A percentile compares a stretch with the other conserved stretches of the same genome.
Evolutionary conservation across 2,329 filamentous ascomycete species (phyloP).

Genomic region (Diaporthe ilicicola): DNA sequence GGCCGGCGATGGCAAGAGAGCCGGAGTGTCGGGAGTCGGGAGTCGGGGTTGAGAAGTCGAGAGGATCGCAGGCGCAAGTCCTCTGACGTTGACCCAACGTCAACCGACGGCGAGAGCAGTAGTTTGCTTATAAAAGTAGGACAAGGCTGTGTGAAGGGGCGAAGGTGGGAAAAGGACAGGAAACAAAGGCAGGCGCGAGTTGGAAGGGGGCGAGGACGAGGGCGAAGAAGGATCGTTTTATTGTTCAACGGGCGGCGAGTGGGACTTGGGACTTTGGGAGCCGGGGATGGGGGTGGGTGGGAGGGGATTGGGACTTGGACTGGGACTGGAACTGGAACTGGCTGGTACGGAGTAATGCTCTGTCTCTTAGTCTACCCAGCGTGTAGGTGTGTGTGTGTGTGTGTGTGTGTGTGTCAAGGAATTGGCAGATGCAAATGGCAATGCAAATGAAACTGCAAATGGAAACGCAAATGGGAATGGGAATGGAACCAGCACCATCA

Average conservation of each 20-base stretch:
- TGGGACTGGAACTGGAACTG: neutral
- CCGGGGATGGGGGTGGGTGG: neutral
- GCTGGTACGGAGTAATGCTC: too few species aligned
- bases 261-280: neutral
- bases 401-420: slow-evolving; percentile 9
- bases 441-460: slow-evolving; percentile 25
- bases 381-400: neutral
- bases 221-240: slow-evolving; percentile 31
- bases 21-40: neutral
- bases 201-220: slow-evolving; percentile 26
- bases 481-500: slow-evolving; percentile 19
- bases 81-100: slow-evolving; percentile 31
- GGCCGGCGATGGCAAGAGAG: slow-evolving; percentile 42
- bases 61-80: slow-evolving; percentile 26
- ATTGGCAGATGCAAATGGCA: slow-evolving; percentile 24
- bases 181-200: slow-evolving; percentile 30
- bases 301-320: neutral
- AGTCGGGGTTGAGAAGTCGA: slow-evolving; percentile 25
- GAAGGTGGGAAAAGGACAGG: slow-evolving; percentile 26
- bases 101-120: slow-evolving; percentile 18
- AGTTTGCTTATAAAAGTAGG: neutral
- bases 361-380: neutral
- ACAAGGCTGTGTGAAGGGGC: slow-evolving; percentile 16
- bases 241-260: slow-evolving; percentile 27
- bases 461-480: slow-evolving; percentile 10